A percentile compares a stretch with the other conserved stretches of the same genome.
Conservation (phyloP, 345 rosid species). For the Mercurialis annua region DNA sequence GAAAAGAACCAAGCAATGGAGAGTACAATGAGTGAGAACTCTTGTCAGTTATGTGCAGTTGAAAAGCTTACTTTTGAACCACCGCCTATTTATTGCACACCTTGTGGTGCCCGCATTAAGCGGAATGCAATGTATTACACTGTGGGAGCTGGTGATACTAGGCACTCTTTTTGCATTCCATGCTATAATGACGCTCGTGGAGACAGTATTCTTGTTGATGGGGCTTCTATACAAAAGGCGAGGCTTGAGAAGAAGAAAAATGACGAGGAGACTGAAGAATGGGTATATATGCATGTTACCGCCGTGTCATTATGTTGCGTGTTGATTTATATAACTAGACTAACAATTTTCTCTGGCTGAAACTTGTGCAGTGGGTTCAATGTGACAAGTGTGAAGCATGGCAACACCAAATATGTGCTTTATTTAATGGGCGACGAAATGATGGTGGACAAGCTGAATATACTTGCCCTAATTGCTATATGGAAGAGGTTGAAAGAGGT, state of each 20-base stretch:
- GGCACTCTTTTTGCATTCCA: slow-evolving; percentile 88
- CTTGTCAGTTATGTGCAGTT: slow-evolving; percentile 98
- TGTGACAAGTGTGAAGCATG: slow-evolving; percentile 99
- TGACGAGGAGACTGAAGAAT: slow-evolving; percentile 99
- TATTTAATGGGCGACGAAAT: slow-evolving; percentile 96
- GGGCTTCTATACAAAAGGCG: slow-evolving; percentile 55
- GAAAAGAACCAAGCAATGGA: slow-evolving; percentile 98
- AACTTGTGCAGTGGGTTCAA: slow-evolving; percentile 88
- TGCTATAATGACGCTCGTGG: slow-evolving; percentile 98
- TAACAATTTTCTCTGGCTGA: slow-evolving; percentile 21
- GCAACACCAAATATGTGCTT: slow-evolving; percentile 99
- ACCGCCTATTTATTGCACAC: slow-evolving; percentile 91
- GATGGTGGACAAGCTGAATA: slow-evolving; percentile 99
- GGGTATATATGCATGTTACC: slow-evolving; percentile 46
- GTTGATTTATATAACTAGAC: slow-evolving; percentile 11
- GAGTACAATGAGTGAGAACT: slow-evolving; percentile 94
- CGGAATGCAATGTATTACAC: slow-evolving; percentile 97
- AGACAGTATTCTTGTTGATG: slow-evolving; percentile 70
- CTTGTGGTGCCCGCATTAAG: slow-evolving; percentile 96
- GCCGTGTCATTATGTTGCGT: slow-evolving; percentile 11
- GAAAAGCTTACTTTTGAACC: slow-evolving; percentile 99
- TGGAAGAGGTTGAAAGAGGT: slow-evolving; percentile 78
- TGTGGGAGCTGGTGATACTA: slow-evolving; percentile 83
- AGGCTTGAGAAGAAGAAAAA: slow-evolving; percentile 97
- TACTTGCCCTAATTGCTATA: slow-evolving; percentile 98